phyloP scores from a whole-genome alignment of 1,284 basidiomycete genomes.

The Microbotryum scabiosae region DNA sequence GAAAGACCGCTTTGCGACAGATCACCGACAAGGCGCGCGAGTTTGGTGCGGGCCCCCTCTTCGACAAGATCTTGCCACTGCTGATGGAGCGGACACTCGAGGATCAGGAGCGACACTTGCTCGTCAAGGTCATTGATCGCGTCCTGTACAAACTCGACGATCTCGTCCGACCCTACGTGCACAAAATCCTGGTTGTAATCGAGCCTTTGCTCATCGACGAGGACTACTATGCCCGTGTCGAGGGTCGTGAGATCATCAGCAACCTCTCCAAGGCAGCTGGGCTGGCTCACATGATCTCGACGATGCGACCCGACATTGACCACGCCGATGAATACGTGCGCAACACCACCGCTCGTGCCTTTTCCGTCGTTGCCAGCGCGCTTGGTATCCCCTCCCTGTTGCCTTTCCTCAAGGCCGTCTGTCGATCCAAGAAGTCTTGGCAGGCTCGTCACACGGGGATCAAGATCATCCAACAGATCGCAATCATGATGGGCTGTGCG shows the following conservation, averaged over 20 bases:
- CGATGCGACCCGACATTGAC: constrained; percentile 99
- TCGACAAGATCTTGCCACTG: constrained; percentile 96
- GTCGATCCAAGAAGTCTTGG: constrained; percentile 98
- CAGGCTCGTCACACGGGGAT: constrained; percentile 99
- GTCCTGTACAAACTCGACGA: constrained; percentile 99
- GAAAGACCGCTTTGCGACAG: constrained; percentile 93
- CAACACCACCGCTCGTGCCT: constrained; percentile 96
- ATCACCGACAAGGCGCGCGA: constrained; percentile 99
- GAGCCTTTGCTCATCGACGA: constrained; percentile 98
- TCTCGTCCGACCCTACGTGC: constrained; percentile 95
- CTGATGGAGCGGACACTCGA: constrained; percentile 99
- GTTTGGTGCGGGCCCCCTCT: constrained; percentile 96
- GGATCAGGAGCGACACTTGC: constrained; percentile 94
- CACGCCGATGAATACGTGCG: constrained; percentile 99
- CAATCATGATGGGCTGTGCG: constrained; percentile 99
- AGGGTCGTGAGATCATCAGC: constrained; percentile 98
- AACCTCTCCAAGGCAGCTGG: constrained; percentile 98
- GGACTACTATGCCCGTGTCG: constrained; percentile 98
- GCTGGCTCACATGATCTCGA: constrained; percentile 99
- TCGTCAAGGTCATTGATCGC: constrained; percentile 99
- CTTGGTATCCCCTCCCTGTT: constrained; percentile 95
- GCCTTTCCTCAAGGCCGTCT: constrained; percentile 96
- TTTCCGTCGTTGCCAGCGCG: constrained; percentile 97
- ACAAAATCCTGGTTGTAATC: constrained; percentile 99
- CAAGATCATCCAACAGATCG: constrained; percentile 98